These are phyloP conservation scores for Striga hermonthica DNA, from an alignment of 305 asterid genomes.

Conservation along the genomic window DNA sequence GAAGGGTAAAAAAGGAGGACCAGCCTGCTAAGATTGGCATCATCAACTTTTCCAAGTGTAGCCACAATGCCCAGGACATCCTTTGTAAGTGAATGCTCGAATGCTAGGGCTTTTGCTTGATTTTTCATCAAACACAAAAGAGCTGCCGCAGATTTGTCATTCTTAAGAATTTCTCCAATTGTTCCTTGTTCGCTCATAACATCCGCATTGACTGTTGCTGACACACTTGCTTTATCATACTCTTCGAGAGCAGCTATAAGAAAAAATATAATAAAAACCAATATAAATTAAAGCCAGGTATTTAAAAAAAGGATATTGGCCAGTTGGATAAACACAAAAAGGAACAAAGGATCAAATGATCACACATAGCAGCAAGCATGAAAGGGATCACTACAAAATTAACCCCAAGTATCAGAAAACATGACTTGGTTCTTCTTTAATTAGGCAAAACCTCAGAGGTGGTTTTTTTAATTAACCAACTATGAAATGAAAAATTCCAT, in stretches of 20 bases:
- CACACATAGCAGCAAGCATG: background rate
- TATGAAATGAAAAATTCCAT: background rate
- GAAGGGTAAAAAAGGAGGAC: slow-evolving; percentile 29
- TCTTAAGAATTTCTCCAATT: slow-evolving; percentile 43
- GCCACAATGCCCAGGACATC: slow-evolving; percentile 74
- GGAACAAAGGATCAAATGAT: slow-evolving; percentile 15
- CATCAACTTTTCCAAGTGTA: slow-evolving; percentile 64
- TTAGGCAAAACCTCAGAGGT: background rate
- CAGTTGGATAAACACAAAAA: slow-evolving; percentile 1
- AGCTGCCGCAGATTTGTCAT: slow-evolving; percentile 62
- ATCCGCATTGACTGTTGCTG: slow-evolving; percentile 23
- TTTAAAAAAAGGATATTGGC: background rate
- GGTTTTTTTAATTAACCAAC: background rate
- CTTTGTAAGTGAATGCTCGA: slow-evolving; percentile 42
- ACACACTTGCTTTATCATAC: slow-evolving; percentile 34
- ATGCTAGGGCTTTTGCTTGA: slow-evolving; percentile 38
- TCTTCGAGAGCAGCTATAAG: slow-evolving; percentile 53
- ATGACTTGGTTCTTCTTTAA: background rate
- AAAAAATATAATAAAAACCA: slow-evolving; percentile 24
- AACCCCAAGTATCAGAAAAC: background rate
- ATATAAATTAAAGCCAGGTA: slow-evolving; percentile 12
- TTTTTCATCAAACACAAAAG: slow-evolving; percentile 43
- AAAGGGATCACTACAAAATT: background rate
- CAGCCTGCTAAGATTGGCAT: slow-evolving; percentile 67
- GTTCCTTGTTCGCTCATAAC: slow-evolving; percentile 42